A percentile compares a stretch with the other conserved stretches of the same genome.
These are phyloP conservation scores for Flaveria floridana DNA, from an alignment of 140 eudicot species.

Conservation along the genomic window DNA sequence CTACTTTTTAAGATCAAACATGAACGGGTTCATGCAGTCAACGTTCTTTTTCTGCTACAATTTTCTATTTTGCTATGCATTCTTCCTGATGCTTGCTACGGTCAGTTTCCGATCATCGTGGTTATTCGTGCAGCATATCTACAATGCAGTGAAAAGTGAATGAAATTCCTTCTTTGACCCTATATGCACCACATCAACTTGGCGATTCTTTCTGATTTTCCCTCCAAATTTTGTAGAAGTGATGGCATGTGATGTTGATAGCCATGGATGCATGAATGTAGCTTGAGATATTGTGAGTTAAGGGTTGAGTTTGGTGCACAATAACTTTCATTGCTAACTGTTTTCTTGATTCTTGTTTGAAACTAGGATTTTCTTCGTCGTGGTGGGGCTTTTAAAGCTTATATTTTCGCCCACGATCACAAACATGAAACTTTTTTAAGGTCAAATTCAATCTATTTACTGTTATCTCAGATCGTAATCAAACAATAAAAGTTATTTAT, in stretches of 20 bases:
- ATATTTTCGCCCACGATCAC: too few species aligned
- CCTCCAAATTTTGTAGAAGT: slow-evolving; percentile 15
- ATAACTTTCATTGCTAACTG: neutral
- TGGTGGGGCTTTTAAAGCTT: too few species aligned
- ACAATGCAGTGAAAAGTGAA: slow-evolving; percentile 72
- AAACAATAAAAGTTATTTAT: too few species aligned
- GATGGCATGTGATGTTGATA: neutral
- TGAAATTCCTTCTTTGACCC: slow-evolving; percentile 32
- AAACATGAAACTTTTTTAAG: neutral
- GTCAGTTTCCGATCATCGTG: slow-evolving; percentile 67
- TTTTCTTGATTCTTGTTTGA: neutral
- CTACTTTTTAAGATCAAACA: slow-evolving; percentile 60
- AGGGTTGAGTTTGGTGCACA: neutral
- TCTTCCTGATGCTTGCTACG: slow-evolving; percentile 80
- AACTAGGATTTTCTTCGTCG: too few species aligned
- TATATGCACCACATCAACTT: neutral
- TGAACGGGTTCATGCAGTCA: slow-evolving; percentile 79
- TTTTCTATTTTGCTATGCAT: slow-evolving; percentile 64
- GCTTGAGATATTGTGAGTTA: neutral
- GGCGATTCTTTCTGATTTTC: neutral
- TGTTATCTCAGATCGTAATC: too few species aligned
- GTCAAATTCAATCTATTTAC: neutral
- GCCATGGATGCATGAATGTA: neutral
- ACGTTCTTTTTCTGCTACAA: slow-evolving; percentile 68
- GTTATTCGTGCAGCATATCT: slow-evolving; percentile 66